Evolutionary conservation across 129 eudicot species (phyloP).

Genomic region (Oenanthe sinensis): DNA sequence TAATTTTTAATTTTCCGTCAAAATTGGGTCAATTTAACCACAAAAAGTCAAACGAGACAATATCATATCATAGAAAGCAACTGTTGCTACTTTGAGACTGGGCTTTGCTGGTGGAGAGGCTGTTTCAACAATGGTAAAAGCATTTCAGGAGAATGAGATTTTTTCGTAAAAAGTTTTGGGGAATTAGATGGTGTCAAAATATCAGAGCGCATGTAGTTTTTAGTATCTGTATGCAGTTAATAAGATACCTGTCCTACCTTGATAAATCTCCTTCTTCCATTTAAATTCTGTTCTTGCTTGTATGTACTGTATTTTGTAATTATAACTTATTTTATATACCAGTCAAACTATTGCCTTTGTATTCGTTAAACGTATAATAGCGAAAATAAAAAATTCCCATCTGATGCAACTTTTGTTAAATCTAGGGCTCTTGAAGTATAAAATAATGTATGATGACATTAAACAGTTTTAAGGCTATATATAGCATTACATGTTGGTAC

Average conservation of each 20-base stretch:
- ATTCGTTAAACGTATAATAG: not conserved
- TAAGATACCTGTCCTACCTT: not conserved
- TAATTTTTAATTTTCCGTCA: too few species aligned
- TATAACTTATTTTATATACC: not conserved
- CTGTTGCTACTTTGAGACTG: constrained; percentile 84
- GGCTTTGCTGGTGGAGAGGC: constrained; percentile 98
- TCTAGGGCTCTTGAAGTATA: not conserved
- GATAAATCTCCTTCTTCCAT: not conserved
- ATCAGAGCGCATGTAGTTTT: constrained; percentile 78
- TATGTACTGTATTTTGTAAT: not conserved
- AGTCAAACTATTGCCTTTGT: not conserved
- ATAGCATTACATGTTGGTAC: not conserved
- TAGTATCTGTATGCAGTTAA: not conserved
- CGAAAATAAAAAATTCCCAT: not conserved
- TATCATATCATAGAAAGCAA: constrained; percentile 88
- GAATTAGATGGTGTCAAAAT: constrained; percentile 80
- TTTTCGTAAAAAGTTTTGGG: constrained; percentile 58
- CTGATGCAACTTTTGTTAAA: not conserved
- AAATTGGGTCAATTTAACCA: too few species aligned
- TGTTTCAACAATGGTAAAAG: constrained; percentile 81
- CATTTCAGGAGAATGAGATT: constrained; percentile 78
- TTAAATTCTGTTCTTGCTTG: not conserved
- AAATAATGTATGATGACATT: not conserved
- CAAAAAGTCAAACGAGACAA: too few species aligned
- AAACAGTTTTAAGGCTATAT: not conserved